A percentile compares a stretch with the other conserved stretches of the same genome.
phyloP scores from a whole-genome alignment of 139 green algal genomes.

The Pleodorina starrii region DNA sequence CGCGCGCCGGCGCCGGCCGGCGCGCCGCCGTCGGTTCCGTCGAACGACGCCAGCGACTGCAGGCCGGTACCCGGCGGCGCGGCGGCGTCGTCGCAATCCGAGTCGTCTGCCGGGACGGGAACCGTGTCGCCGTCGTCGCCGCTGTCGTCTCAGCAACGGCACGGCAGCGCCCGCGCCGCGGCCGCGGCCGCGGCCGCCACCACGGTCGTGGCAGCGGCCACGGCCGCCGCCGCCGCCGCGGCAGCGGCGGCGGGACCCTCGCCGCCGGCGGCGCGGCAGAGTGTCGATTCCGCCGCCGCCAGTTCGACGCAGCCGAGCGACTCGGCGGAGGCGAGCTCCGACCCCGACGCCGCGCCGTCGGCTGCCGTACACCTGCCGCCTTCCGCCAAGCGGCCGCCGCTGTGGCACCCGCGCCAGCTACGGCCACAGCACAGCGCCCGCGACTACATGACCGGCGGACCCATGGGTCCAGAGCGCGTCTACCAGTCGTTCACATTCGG shows the following conservation, averaged over 20 bases:
- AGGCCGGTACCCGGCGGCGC: background rate
- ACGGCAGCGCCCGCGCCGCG: background rate
- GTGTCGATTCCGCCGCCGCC: background rate
- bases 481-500: slow-evolving; percentile 30
- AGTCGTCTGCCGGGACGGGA: background rate
- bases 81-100: background rate
- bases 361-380: background rate
- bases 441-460: background rate
- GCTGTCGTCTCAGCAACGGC: background rate
- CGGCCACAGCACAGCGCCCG: slow-evolving; percentile 9
- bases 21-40: background rate
- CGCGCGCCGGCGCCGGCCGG: no score
- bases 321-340: slow-evolving; percentile 1
- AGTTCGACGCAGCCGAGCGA: background rate
- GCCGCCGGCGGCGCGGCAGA: background rate
- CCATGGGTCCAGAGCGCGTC: background rate
- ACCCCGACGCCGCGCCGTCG: background rate
- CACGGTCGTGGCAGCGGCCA: background rate
- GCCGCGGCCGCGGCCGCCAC: background rate
- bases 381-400: background rate
- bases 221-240: background rate
- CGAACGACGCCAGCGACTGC: background rate
- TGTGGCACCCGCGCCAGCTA: background rate
- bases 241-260: background rate
- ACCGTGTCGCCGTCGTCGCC: background rate